These are phyloP conservation scores for Cordyceps fumosorosea DNA, from an alignment of 2,329 filamentous ascomycete species.

Conservation along the genomic window DNA sequence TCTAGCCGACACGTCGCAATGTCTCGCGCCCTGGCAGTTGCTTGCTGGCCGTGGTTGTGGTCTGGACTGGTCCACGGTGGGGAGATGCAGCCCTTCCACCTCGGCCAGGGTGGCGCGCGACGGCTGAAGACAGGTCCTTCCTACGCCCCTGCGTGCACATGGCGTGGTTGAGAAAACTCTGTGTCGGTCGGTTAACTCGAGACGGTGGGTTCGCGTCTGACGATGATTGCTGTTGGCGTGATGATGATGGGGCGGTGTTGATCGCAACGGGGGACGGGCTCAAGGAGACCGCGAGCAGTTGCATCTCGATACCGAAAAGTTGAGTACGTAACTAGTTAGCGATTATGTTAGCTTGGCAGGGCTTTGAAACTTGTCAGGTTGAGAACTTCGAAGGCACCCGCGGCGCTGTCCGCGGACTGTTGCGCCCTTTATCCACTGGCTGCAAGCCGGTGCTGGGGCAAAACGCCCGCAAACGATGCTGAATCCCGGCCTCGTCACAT, in stretches of 20 bases:
- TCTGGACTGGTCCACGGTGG: slow-evolving; percentile 13
- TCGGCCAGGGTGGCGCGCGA: slow-evolving; percentile 4
- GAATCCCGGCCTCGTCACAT: slow-evolving; percentile 2
- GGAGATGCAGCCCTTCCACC: not conserved
- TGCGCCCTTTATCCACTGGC: not conserved
- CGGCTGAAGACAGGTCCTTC: slow-evolving; percentile 4
- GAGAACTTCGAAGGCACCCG: too few species aligned
- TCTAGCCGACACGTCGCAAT: not conserved
- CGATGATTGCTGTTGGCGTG: not conserved
- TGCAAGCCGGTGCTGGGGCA: not conserved
- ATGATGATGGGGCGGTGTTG: too few species aligned
- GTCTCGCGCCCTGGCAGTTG: not conserved
- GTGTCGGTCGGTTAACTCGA: too few species aligned
- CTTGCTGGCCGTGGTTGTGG: not conserved
- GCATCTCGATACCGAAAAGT: not conserved
- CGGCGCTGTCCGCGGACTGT: not conserved
- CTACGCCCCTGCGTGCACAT: not conserved
- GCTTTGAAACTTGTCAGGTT: not conserved
- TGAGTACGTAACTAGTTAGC: too few species aligned
- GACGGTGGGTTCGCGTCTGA: not conserved
- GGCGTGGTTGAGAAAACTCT: too few species aligned
- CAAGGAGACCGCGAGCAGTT: not conserved
- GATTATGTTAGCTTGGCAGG: too few species aligned
- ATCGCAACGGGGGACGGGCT: not conserved
- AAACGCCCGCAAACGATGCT: not conserved